These are phyloP conservation scores for Fusarium brachygibbosum DNA, from an alignment of 2,329 filamentous ascomycete genomes.

Conservation along the genomic window DNA sequence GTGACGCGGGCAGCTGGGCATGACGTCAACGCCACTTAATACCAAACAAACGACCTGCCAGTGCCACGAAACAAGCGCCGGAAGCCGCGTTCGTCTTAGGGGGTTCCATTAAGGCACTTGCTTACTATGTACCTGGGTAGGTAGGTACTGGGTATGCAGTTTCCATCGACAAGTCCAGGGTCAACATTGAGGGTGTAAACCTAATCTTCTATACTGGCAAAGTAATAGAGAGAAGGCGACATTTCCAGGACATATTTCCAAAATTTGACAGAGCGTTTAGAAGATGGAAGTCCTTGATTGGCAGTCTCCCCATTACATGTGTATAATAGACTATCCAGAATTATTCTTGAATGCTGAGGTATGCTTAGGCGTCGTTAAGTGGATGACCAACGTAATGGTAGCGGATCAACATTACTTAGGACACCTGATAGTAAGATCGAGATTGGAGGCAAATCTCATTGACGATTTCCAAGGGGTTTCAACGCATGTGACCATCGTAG, in stretches of 20 bases:
- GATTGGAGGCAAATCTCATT: constrained; percentile 14
- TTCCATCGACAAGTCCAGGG: not conserved
- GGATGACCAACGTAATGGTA: constrained; percentile 37
- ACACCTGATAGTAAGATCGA: constrained; percentile 16
- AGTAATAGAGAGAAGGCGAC: not conserved
- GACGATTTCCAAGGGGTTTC: not conserved
- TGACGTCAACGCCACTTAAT: constrained; percentile 36
- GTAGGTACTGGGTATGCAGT: not conserved
- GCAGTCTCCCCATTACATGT: not conserved
- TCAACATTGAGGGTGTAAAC: too few relatives aligned
- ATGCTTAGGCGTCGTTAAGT: not conserved
- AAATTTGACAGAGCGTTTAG: not conserved
- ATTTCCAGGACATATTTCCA: not conserved
- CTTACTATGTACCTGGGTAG: too few relatives aligned
- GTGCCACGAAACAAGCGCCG: constrained; percentile 24
- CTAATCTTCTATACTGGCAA: too few relatives aligned
- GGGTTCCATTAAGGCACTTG: not conserved
- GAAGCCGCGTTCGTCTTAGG: constrained; percentile 6
- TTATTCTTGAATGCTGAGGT: not conserved
- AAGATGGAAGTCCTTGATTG: not conserved
- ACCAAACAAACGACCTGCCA: constrained; percentile 1
- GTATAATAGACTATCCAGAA: not conserved
- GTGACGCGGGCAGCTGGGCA: constrained; percentile 32
- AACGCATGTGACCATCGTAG: constrained; percentile 33
- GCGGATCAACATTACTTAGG: constrained; percentile 17